Evolutionary conservation across 2,329 filamentous ascomycete genomes (phyloP).

Genomic region (Tetracladium maxilliforme): DNA sequence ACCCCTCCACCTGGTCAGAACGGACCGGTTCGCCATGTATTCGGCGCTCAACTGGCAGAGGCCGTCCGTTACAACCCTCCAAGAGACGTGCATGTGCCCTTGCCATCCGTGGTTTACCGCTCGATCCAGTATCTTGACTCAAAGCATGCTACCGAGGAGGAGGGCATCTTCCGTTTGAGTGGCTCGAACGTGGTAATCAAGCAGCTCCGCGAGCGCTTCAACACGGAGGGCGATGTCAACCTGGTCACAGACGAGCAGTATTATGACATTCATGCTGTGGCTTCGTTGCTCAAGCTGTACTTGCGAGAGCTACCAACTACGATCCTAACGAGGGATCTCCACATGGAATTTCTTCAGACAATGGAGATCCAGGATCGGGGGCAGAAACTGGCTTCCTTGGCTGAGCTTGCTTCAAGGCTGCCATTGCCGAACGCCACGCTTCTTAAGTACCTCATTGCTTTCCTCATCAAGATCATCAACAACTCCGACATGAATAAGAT

Average conservation of each 20-base stretch:
- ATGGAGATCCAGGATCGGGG: slow-evolving; percentile 62
- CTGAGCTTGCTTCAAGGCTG: slow-evolving; percentile 64
- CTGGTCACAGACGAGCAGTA: slow-evolving; percentile 70
- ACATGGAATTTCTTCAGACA: slow-evolving; percentile 74
- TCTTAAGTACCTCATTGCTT: slow-evolving; percentile 71
- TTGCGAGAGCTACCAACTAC: slow-evolving; percentile 82
- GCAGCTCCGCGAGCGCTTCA: slow-evolving; percentile 81
- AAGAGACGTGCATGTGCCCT: slow-evolving; percentile 52
- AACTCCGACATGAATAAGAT: slow-evolving; percentile 90
- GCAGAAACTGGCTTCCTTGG: slow-evolving; percentile 66
- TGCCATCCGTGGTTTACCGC: slow-evolving; percentile 88
- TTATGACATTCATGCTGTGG: slow-evolving; percentile 92
- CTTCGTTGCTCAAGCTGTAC: slow-evolving; percentile 86
- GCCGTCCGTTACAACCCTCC: slow-evolving; percentile 74
- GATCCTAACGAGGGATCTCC: slow-evolving; percentile 80
- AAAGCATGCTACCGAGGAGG: slow-evolving; percentile 70
- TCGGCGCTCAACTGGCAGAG: slow-evolving; percentile 73
- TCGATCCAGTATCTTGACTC: slow-evolving; percentile 85
- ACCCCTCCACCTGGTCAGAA: slow-evolving; percentile 27
- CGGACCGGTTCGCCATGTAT: slow-evolving; percentile 54
- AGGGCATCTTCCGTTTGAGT: slow-evolving; percentile 92
- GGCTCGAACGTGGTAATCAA: slow-evolving; percentile 96
- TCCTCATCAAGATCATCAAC: slow-evolving; percentile 84
- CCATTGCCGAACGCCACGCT: slow-evolving; percentile 70
- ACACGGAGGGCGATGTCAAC: slow-evolving; percentile 82